Evolutionary conservation across 768 basidiomycete genomes (phyloP), one percentile per base, ranked within the genome.

Genomic region (Trametes maxima): DNA sequence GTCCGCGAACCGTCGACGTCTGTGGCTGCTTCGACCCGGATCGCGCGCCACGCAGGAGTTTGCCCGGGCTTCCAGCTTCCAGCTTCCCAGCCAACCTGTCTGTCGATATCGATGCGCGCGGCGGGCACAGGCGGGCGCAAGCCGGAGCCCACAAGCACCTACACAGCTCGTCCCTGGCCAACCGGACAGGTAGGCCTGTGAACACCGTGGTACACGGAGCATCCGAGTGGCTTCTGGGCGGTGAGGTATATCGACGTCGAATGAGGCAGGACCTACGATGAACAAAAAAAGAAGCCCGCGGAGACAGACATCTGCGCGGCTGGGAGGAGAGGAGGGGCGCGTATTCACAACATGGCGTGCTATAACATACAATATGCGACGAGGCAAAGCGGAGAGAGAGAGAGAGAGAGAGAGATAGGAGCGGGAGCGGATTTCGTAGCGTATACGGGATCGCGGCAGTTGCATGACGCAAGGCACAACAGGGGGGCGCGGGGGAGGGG

Each of bases 71-170:
- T n/a, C n/a, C n/a, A n/a, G n/a, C n/a, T n/a, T n/a, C n/a, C n/a
- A n/a, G n/a, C n/a, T n/a, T 47, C 25, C 40, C 40, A 42, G 13
- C 40, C 40, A 42, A 11, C n/a, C 40, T n/a, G 40, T n/a, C 14
- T 2, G 40, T 13, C 40, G 40, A 14, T 13, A n/a, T 42, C 14
- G 40, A n/a, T 42, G 40, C 40, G 40, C 40, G 40, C 40, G n/a
- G 14, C n/a, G 40, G 14, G 13, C 40, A 13, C 40, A n/a, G 40
- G 40, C n/a, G 14, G 40, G 14, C 46, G 22, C 28, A 33, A 33
- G 28, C 28, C 47, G 37, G 36, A 19, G 40, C 40, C 57, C 57
- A 58, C 57, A 58, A 51, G 57, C 57, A 58, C 57, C 57, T 44
- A 58, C 57, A 58, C 12, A 19, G 40, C 48, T 2, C 56, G 42